Evolutionary conservation across 495 filamentous ascomycete genomes (phyloP).

Genomic region (Aspergillus sclerotioniger): DNA sequence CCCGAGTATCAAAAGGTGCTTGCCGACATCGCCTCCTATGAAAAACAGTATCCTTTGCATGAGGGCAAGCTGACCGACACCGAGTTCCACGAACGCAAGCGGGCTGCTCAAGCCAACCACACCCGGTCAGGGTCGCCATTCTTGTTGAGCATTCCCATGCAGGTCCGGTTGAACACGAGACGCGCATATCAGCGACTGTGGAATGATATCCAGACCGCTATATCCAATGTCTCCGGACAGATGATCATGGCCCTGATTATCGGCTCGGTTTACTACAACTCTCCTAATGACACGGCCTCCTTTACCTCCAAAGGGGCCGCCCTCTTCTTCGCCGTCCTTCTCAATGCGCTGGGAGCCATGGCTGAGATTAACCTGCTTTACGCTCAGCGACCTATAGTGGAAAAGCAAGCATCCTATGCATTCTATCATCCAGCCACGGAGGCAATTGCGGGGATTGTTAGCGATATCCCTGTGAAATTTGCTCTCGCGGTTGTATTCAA

Average conservation of each 20-base stretch:
- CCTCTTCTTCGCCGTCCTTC: conserved; percentile 81
- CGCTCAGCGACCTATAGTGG: conserved; percentile 56
- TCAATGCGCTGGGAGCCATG: conserved; percentile 49
- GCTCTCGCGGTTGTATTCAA: conserved; percentile 43
- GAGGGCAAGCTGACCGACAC: conserved; percentile 10
- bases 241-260: conserved; percentile 74
- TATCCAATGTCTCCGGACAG: conserved; percentile 71
- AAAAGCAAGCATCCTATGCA: conserved; percentile 58
- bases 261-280: conserved; percentile 77
- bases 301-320: conserved; percentile 74
- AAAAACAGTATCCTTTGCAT: conserved; percentile 27
- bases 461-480: conserved; percentile 55
- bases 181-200: conserved; percentile 54
- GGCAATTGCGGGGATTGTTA: conserved; percentile 51
- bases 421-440: conserved; percentile 60
- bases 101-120: conserved; percentile 31
- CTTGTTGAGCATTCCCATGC: conserved; percentile 38
- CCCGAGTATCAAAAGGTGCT: conserved; percentile 44
- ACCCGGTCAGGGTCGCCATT: conserved; percentile 37
- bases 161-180: conserved; percentile 41
- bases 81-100: conserved; percentile 29
- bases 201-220: conserved; percentile 66
- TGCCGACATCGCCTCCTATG: conserved; percentile 47
- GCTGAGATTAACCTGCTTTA: conserved; percentile 58
- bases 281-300: conserved; percentile 54